Percentiles rank a stretch among this genome's conserved stretches.
phyloP scores from a whole-genome alignment of 2,329 filamentous ascomycete genomes.

The Sordariomycetes sp. region DNA sequence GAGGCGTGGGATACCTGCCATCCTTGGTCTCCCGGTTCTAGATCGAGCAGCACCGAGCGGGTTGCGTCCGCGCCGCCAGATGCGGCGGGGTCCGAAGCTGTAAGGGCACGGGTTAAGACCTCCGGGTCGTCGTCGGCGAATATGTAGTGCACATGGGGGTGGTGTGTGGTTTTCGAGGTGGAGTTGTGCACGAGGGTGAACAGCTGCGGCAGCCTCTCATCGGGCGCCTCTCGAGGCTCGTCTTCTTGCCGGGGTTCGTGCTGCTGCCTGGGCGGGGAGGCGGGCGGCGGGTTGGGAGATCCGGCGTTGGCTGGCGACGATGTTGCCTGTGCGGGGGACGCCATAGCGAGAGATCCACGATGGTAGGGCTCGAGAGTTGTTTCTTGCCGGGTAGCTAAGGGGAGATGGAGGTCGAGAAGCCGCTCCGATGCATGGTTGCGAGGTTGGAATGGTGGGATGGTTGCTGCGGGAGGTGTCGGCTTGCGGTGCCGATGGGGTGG shows the following conservation, averaged over 20 bases:
- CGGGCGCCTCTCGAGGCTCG: neutral
- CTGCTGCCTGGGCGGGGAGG: neutral
- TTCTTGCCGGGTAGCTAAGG: neutral
- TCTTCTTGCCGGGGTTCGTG: neutral
- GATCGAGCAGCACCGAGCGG: slow-evolving; percentile 45
- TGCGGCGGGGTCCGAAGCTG: slow-evolving; percentile 15
- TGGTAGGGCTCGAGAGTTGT: neutral
- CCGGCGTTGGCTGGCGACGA: neutral
- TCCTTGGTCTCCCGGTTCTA: slow-evolving; percentile 28
- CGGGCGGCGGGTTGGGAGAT: neutral
- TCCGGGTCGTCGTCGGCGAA: slow-evolving; percentile 87
- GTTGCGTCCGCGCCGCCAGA: slow-evolving; percentile 8
- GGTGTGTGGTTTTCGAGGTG: slow-evolving; percentile 62
- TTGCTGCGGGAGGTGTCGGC: neutral
- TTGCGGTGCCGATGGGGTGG: neutral
- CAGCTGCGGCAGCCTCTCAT: slow-evolving; percentile 40
- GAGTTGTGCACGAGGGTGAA: slow-evolving; percentile 77
- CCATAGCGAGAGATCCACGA: slow-evolving; percentile 2
- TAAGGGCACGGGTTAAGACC: slow-evolving; percentile 57
- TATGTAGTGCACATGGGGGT: slow-evolving; percentile 83
- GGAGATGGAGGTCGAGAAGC: neutral
- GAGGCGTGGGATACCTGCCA: slow-evolving; percentile 56
- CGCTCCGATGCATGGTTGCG: neutral
- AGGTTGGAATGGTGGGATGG: neutral
- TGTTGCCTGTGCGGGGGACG: neutral